Evolutionary conservation across 257 asterid genomes (phyloP).

Genomic region (Solanum ahanhuiri): DNA sequence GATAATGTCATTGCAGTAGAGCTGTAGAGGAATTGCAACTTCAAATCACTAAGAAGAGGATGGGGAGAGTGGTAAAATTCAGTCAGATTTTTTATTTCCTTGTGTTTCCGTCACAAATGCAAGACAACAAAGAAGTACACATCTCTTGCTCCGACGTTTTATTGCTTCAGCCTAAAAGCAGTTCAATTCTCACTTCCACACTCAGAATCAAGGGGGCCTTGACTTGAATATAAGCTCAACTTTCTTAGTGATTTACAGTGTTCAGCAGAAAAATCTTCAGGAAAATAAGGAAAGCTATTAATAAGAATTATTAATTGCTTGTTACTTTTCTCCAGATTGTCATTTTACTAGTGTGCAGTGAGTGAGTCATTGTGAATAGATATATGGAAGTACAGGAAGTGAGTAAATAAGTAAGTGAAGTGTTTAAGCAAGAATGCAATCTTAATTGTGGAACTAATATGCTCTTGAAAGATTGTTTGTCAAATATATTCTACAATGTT

Average conservation of each 20-base stretch:
- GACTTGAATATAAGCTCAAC: not conserved
- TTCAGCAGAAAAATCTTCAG: not conserved
- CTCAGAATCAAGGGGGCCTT: not conserved
- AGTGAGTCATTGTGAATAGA: not conserved
- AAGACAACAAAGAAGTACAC: not conserved
- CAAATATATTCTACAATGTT: not conserved
- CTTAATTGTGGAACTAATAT: not conserved
- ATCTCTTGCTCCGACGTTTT: not conserved
- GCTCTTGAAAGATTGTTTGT: not conserved
- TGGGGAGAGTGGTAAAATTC: not conserved
- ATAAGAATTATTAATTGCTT: not conserved
- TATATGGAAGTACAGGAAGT: not conserved
- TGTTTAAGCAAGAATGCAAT: not conserved
- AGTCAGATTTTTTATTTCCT: not conserved
- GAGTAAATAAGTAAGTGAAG: not conserved
- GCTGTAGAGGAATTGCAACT: not conserved
- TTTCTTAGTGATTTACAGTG: not conserved
- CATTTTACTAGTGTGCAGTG: not conserved
- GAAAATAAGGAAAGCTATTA: not conserved
- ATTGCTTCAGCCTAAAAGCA: not conserved
- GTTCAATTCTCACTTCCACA: not conserved
- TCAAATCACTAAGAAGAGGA: not conserved
- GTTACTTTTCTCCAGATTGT: not conserved
- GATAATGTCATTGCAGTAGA: not conserved
- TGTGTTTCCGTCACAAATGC: not conserved